Conservation (phyloP, 495 filamentous ascomycete species). For the Astrothelium subdiscretum region DNA sequence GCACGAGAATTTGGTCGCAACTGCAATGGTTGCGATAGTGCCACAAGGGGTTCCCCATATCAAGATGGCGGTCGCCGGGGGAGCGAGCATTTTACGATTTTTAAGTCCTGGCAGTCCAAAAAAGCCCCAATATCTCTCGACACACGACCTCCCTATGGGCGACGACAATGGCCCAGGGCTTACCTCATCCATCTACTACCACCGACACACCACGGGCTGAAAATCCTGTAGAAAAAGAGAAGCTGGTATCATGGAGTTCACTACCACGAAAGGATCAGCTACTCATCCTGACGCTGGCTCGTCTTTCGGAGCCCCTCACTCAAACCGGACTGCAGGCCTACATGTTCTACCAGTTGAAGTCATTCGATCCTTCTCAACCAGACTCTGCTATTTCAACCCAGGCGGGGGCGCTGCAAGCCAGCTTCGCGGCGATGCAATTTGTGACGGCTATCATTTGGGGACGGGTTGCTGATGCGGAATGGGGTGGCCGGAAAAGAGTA, state of each 20-base stretch:
- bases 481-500: conserved; percentile 63
- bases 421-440: conserved; percentile 75
- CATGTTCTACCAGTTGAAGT: conserved; percentile 46
- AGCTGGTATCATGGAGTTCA: conserved; percentile 28
- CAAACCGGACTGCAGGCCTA: conserved; percentile 63
- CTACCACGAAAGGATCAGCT: conserved; percentile 67
- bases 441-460: conserved; percentile 81
- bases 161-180: neutral
- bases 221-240: conserved; percentile 12
- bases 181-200: neutral
- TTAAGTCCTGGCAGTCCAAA: neutral
- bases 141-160: neutral
- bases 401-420: conserved; percentile 65
- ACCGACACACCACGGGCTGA: neutral
- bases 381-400: conserved; percentile 52
- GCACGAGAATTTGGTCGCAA: neutral
- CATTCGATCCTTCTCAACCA: conserved; percentile 31
- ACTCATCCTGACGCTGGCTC: conserved; percentile 57
- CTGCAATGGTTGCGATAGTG: neutral
- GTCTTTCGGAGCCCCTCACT: conserved; percentile 67
- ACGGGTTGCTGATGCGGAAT: conserved; percentile 56
- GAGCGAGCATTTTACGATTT: neutral
- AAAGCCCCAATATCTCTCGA: neutral
- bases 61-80: neutral
- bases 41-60: neutral